phyloP scores from a whole-genome alignment of 805 yeast genomes.

The Brettanomyces nanus region DNA sequence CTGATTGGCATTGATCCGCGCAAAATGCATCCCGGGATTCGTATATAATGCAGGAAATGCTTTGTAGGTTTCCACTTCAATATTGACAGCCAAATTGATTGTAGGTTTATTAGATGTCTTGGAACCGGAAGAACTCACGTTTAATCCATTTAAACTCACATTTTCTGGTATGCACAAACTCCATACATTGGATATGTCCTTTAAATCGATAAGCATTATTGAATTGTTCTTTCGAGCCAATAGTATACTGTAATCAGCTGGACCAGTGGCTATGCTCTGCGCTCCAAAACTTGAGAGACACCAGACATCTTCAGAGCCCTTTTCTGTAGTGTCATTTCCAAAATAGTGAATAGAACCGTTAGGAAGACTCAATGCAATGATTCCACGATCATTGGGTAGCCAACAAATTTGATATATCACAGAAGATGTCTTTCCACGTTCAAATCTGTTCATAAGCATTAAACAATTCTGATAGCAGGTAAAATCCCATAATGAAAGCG shows the following conservation, averaged over 20 bases:
- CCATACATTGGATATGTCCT: not conserved
- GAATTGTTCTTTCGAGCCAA: not conserved
- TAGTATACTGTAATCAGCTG: not conserved
- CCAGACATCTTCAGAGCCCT: constrained; percentile 30
- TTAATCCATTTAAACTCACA: too few relatives aligned
- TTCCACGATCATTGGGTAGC: constrained; percentile 35
- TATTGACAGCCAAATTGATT: too few relatives aligned
- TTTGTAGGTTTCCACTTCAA: constrained; percentile 49
- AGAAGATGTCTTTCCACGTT: constrained; percentile 57
- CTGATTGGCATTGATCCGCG: constrained; percentile 9
- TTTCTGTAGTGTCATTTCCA: constrained; percentile 30
- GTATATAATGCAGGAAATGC: constrained; percentile 22
- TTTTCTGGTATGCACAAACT: too few relatives aligned
- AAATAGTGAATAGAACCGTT: constrained; percentile 62
- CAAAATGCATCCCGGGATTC: constrained; percentile 18
- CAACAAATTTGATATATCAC: constrained; percentile 43
- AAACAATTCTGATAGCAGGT: constrained; percentile 42
- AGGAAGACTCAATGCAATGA: constrained; percentile 44
- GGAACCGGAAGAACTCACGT: too few relatives aligned
- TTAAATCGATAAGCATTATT: not conserved
- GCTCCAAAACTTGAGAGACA: constrained; percentile 31
- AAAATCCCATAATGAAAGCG: constrained; percentile 56
- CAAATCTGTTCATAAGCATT: constrained; percentile 47
- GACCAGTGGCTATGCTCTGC: constrained; percentile 10
- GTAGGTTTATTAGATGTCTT: too few relatives aligned